Evolutionary conservation across 2,329 filamentous ascomycete species (phyloP).

Genomic region (Fusarium zealandicum): DNA sequence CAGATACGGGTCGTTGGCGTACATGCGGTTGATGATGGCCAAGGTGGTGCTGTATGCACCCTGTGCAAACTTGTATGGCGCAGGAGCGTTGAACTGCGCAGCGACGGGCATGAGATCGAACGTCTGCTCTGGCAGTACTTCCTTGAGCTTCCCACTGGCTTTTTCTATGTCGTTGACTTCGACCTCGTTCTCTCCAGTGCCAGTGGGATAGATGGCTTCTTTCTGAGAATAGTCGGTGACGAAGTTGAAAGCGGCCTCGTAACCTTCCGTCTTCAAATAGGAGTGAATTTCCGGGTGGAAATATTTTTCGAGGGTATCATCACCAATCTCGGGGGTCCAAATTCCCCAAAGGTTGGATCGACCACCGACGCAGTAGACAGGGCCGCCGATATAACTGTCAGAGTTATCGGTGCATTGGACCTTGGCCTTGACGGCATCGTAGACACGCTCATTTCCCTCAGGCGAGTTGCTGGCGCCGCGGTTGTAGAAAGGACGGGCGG

Average conservation of each 20-base stretch:
- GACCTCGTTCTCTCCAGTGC: slow-evolving; percentile 10
- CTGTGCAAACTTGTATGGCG: slow-evolving; percentile 26
- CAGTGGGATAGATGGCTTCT: slow-evolving; percentile 14
- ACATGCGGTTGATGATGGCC: slow-evolving; percentile 30
- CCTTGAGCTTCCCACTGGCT: slow-evolving; percentile 7
- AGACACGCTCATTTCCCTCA: slow-evolving; percentile 28
- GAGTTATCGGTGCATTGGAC: slow-evolving; percentile 22
- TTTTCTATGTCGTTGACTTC: slow-evolving; percentile 1
- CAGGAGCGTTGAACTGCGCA: slow-evolving; percentile 25
- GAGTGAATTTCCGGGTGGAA: not conserved
- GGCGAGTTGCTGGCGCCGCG: slow-evolving; percentile 30
- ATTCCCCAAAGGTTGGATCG: slow-evolving; percentile 30
- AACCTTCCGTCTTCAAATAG: not conserved
- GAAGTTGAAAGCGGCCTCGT: not conserved
- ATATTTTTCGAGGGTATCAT: slow-evolving; percentile 2
- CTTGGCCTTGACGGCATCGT: slow-evolving; percentile 31
- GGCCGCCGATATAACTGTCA: slow-evolving; percentile 27
- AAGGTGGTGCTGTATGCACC: slow-evolving; percentile 30
- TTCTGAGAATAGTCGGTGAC: slow-evolving; percentile 18
- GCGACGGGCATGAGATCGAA: slow-evolving; percentile 28
- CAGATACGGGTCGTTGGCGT: slow-evolving; percentile 27
- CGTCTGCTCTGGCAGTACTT: not conserved
- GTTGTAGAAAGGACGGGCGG: slow-evolving; percentile 25
- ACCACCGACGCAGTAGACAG: slow-evolving; percentile 27
- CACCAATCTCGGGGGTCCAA: slow-evolving; percentile 23